A percentile compares a stretch with the other conserved stretches of the same genome.
These are phyloP conservation scores for Penicillium desertorum DNA, from an alignment of 495 filamentous ascomycete genomes.

Conservation along the genomic window DNA sequence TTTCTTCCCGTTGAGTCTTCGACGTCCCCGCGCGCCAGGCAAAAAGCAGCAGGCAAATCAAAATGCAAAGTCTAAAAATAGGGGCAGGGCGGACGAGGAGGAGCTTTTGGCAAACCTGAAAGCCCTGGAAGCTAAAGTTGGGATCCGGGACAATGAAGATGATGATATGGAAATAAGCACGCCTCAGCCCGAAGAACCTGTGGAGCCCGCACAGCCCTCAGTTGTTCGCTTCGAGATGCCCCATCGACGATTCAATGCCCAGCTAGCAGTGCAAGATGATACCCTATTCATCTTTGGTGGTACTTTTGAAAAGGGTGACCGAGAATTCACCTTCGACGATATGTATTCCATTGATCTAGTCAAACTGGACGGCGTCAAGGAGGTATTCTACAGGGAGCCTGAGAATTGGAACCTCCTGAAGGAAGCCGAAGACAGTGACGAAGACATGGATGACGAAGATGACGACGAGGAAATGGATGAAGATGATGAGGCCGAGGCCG, in stretches of 20 bases:
- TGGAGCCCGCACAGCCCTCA: constrained; percentile 48
- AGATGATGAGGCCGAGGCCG: constrained; percentile 48
- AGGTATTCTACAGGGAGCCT: constrained; percentile 79
- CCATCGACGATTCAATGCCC: constrained; percentile 83
- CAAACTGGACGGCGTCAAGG: constrained; percentile 87
- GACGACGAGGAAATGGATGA: constrained; percentile 66
- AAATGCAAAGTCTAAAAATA: constrained; percentile 58
- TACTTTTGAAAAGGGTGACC: constrained; percentile 90
- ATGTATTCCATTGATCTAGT: constrained; percentile 88
- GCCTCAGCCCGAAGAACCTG: constrained; percentile 50
- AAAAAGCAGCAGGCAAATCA: constrained; percentile 60
- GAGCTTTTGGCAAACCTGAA: constrained; percentile 83
- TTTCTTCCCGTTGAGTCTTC: constrained; percentile 80
- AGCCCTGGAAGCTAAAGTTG: constrained; percentile 68
- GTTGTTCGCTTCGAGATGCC: constrained; percentile 71
- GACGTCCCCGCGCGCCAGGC: constrained; percentile 60
- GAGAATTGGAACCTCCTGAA: constrained; percentile 81
- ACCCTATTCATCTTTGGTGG: constrained; percentile 90
- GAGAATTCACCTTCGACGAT: constrained; percentile 93
- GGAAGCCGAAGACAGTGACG: constrained; percentile 63
- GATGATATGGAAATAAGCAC: constrained; percentile 52
- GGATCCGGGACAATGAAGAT: constrained; percentile 47
- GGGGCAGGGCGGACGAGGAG: constrained; percentile 82
- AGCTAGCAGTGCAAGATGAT: constrained; percentile 87
- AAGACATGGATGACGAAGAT: constrained; percentile 67